These are phyloP conservation scores for Penicillium sclerotigenum DNA, from an alignment of 2,329 filamentous ascomycete species.

Conservation along the genomic window DNA sequence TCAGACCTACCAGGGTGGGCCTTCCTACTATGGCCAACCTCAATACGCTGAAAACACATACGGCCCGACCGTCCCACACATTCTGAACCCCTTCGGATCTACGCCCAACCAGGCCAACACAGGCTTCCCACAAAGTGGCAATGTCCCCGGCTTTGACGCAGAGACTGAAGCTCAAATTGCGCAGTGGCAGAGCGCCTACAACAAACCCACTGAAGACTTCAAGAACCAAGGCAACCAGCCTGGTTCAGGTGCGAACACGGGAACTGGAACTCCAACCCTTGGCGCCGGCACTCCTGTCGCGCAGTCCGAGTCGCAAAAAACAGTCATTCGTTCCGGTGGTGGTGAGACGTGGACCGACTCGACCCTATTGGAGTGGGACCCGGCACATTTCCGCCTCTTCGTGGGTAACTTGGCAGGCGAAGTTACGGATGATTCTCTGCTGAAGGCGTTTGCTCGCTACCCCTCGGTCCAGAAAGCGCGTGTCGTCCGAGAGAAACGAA, in stretches of 20 bases:
- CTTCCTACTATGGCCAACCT: slow-evolving; percentile 48
- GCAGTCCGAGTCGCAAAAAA: slow-evolving; percentile 62
- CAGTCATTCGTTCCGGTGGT: slow-evolving; percentile 81
- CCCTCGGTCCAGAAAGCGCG: slow-evolving; percentile 85
- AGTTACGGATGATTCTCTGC: slow-evolving; percentile 90
- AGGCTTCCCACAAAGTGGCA: slow-evolving; percentile 31
- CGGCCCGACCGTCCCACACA: slow-evolving; percentile 62
- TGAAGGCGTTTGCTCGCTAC: slow-evolving; percentile 91
- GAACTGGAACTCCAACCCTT: slow-evolving; percentile 29
- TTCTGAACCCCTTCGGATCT: slow-evolving; percentile 75
- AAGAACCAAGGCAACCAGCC: slow-evolving; percentile 31
- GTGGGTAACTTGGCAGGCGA: slow-evolving; percentile 96
- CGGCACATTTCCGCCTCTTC: slow-evolving; percentile 88
- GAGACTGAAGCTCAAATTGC: slow-evolving; percentile 90
- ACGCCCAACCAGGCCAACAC: slow-evolving; percentile 32
- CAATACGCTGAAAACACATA: slow-evolving; percentile 47
- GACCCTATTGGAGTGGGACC: slow-evolving; percentile 90
- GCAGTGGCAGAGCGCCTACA: slow-evolving; percentile 91
- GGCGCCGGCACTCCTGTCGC: slow-evolving; percentile 46
- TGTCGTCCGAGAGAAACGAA: slow-evolving; percentile 91
- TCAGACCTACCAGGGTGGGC: slow-evolving; percentile 31
- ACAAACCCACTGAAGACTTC: slow-evolving; percentile 40
- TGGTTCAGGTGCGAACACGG: slow-evolving; percentile 37
- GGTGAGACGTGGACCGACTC: slow-evolving; percentile 91
- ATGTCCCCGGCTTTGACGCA: slow-evolving; percentile 56